Conservation (phyloP, 352 stramenopile genomes). For the Pythium oligandrum region DNA sequence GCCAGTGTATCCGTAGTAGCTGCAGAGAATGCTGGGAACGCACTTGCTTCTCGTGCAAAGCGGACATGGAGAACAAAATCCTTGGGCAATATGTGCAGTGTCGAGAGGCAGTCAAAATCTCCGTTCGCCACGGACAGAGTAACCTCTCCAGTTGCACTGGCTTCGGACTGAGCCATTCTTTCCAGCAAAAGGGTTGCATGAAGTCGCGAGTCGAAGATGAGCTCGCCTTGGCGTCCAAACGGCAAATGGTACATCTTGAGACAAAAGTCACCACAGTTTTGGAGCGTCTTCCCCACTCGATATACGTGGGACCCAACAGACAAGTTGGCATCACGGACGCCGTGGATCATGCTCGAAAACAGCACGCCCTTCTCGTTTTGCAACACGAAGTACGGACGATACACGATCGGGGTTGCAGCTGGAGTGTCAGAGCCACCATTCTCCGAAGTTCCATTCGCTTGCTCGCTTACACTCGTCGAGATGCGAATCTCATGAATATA, state of each 20-base stretch:
- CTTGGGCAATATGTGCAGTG: conserved; percentile 57
- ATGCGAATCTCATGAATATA: conserved; percentile 82
- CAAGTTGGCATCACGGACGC: conserved; percentile 62
- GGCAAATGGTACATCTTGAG: conserved; percentile 88
- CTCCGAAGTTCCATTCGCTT: not conserved
- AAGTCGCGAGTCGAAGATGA: conserved; percentile 75
- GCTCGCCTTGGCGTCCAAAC: conserved; percentile 74
- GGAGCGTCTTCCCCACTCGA: conserved; percentile 54
- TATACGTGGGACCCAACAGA: conserved; percentile 53
- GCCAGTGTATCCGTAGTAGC: too few relatives aligned
- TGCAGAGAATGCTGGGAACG: conserved; percentile 25
- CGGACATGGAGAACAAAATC: conserved; percentile 58
- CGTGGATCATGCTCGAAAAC: conserved; percentile 85
- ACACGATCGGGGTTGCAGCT: conserved; percentile 18
- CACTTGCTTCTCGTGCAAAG: conserved; percentile 42
- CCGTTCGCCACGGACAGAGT: conserved; percentile 57
- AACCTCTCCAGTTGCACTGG: conserved; percentile 27
- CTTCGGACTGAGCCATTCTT: not conserved
- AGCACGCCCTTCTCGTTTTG: conserved; percentile 83
- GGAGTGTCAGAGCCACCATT: conserved; percentile 5
- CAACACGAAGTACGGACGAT: conserved; percentile 82
- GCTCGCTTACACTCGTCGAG: conserved; percentile 14
- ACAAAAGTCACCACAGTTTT: conserved; percentile 59
- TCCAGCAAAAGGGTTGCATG: conserved; percentile 74
- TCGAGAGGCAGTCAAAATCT: conserved; percentile 82